These are phyloP conservation scores for Aureobasidium pullulans DNA, from an alignment of 2,329 filamentous ascomycete genomes.

Conservation along the genomic window DNA sequence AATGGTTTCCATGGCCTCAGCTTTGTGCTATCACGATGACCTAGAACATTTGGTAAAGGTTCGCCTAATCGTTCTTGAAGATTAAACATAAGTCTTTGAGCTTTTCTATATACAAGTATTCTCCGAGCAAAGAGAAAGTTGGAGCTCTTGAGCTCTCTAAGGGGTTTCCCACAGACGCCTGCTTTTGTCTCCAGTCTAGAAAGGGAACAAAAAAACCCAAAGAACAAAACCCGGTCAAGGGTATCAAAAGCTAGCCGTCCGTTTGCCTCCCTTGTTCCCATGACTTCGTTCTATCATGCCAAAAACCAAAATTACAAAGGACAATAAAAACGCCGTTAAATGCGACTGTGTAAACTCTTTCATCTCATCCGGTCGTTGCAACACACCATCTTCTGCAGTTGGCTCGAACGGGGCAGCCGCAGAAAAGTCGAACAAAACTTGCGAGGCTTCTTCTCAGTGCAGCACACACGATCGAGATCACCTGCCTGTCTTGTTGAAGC, in stretches of 20 bases:
- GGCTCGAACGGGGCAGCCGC: neutral
- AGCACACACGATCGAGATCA: neutral
- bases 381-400: neutral
- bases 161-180: neutral
- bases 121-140: neutral
- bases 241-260: neutral
- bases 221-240: neutral
- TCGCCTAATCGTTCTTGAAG: neutral
- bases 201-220: neutral
- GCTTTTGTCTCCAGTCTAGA: neutral
- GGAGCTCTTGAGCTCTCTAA: neutral
- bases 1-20: too few species aligned
- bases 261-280: neutral
- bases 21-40: too few species aligned
- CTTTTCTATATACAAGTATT: slow-evolving; percentile 4
- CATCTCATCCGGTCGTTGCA: neutral
- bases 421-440: neutral
- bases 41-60: too few species aligned
- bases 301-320: slow-evolving; percentile 3
- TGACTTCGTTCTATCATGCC: slow-evolving; percentile 8
- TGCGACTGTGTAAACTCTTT: neutral
- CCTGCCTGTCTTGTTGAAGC: slow-evolving; percentile 3
- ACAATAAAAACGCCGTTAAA: neutral
- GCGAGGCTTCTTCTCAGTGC: neutral
- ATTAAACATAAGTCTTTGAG: slow-evolving; percentile 2